These are phyloP conservation scores for Sanghuangporus baumii DNA, from an alignment of 1,284 basidiomycete species.

Conservation along the genomic window DNA sequence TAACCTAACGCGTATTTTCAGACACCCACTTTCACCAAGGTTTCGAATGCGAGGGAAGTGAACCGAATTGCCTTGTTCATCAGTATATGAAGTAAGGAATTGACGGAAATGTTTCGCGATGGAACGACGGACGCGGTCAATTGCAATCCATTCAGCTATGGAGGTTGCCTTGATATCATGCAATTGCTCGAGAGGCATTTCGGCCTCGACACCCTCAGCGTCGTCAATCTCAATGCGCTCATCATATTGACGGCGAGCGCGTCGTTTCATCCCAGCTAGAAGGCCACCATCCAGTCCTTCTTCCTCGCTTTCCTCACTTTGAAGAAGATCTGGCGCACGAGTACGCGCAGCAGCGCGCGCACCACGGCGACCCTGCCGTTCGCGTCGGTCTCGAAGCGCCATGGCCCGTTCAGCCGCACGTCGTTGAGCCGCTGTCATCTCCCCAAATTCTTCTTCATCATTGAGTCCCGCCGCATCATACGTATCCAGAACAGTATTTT, in stretches of 20 bases:
- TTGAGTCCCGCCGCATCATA: slow-evolving; percentile 89
- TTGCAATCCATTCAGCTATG: slow-evolving; percentile 95
- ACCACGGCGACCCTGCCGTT: slow-evolving; percentile 59
- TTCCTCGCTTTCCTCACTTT: slow-evolving; percentile 53
- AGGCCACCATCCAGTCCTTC: slow-evolving; percentile 54
- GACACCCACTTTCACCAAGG: slow-evolving; percentile 84
- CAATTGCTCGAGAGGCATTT: slow-evolving; percentile 92
- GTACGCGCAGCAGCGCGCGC: slow-evolving; percentile 68
- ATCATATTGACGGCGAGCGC: slow-evolving; percentile 83
- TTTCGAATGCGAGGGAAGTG: slow-evolving; percentile 93
- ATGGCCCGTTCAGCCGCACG: slow-evolving; percentile 86
- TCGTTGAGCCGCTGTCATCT: slow-evolving; percentile 69
- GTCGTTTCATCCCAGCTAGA: slow-evolving; percentile 65
- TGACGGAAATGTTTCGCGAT: slow-evolving; percentile 92
- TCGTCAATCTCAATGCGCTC: slow-evolving; percentile 84
- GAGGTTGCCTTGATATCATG: slow-evolving; percentile 97
- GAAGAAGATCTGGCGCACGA: slow-evolving; percentile 81
- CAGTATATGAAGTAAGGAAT: slow-evolving; percentile 94
- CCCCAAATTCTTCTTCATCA: slow-evolving; percentile 75
- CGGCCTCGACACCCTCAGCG: slow-evolving; percentile 81
- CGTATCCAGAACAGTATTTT: slow-evolving; percentile 76
- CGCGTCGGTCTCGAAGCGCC: slow-evolving; percentile 81
- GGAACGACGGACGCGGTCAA: slow-evolving; percentile 84
- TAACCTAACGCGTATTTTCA: not conserved
- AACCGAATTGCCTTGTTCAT: slow-evolving; percentile 86